Evolutionary conservation across 1,284 basidiomycete species (phyloP), one percentile per base, ranked within the genome.

Genomic region (Bondarzewia mesenterica): DNA sequence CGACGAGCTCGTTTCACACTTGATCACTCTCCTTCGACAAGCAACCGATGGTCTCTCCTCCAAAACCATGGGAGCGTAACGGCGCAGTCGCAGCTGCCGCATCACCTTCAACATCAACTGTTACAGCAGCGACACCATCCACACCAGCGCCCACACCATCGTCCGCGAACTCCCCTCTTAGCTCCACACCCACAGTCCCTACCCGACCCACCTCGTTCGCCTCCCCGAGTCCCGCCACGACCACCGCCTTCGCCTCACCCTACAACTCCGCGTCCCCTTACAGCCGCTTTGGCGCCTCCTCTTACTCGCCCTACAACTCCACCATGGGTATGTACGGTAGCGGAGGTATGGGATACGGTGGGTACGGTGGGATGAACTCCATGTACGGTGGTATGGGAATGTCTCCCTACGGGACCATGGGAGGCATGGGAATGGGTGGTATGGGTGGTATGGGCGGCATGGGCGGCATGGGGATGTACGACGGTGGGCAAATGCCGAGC

Each of bases 41-140:
- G n/a, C n/a, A n/a, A n/a, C n/a, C 29, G 29, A 88, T 87, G 84
- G 78, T 75, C 27, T 88, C 88, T 21, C 88, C 88, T 48, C 88
- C 86, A 63, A 91, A 90, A 63, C 88, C 88, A 56, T 91, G 89
- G 88, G 88, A 90, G 63, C 74, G 78, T 55, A 71, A 65, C 37
- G 77, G 78, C 32, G 68, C 69, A 29, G 60, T 64, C 21, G 64
- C 72, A 29, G 57, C 68, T 12, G 43, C 58, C 15, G 44, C 62
- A 43, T 40, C 62, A 4, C 21, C 54, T n/a, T 12, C 22, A 29
- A 20, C 56, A 15, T 29, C 41, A 5, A 7, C 52, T 3, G n/a
- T 54, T 2, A 26, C 40, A n/a, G 25, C 46, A 16, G 14, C 54
- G 5, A 40, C 44, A 27, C 35, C 54, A 35, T 22, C n/a, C n/a